Evolutionary conservation across 805 yeast species (phyloP), one percentile per base, ranked within the genome.

Genomic region (Metschnikowia santaceciliae): DNA sequence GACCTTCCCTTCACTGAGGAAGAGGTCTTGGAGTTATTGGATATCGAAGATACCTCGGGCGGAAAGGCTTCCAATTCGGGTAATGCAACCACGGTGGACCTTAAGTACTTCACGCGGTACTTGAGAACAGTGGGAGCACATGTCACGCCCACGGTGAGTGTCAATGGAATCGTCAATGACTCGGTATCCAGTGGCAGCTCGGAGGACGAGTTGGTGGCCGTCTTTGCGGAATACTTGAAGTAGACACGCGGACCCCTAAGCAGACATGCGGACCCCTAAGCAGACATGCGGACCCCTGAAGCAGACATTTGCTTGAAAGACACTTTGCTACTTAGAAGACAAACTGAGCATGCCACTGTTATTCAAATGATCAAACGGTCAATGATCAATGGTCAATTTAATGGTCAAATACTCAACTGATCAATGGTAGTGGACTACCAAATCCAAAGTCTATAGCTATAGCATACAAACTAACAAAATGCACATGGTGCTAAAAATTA

Each of bases 101-200:
- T 87, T 54, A 90, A 88, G 69, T 84, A 84, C 60, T 88, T 87
- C 62, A 78, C 90, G 17, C 77, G 83, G 64, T 81, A 81, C 62
- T 83, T 82, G 48, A 78, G 96, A 63, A 88, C 88, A 52, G 79
- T 83, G 39, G 90, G 92, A 41, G 80, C 86, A 36, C 96, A 90
- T 63, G 84, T 86, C n/a, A 87, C 94, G 3, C 96, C 96, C 19
- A 84, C 94, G 4, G 86, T 88, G 13, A 66, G 78, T 19, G 70
- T 89, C 37, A 79, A 88, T 64, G 96, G 96, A 1, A 79, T 86
- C 46, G 74, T 75, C 20, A 79, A 77, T 55, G 71, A 73, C 34
- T 59, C 73, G 6, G 76, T 89, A 60, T 86, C 84, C 59, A 82
- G 90, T 40, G 81, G 90, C 7, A 79, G 83, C 46, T 70, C 79